Conservation (phyloP, 192 early-diverging fungal species). For the Coemansia asiatica region DNA sequence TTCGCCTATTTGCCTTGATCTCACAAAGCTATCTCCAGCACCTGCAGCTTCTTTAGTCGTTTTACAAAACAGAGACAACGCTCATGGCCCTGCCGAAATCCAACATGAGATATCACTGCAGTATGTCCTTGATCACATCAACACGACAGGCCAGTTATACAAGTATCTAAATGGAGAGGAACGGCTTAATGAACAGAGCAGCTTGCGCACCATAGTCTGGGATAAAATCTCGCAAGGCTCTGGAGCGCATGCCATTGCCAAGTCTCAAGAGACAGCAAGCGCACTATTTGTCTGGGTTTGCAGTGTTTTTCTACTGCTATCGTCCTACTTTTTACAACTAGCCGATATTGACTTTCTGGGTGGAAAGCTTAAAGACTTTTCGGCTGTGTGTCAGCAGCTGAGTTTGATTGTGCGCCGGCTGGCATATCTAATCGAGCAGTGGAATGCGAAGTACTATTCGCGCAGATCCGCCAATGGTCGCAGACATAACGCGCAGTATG, state of each 20-base stretch:
- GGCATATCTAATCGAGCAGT: constrained; percentile 87
- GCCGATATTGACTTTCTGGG: constrained; percentile 63
- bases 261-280: not conserved
- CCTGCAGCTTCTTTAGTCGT: not conserved
- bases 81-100: constrained; percentile 26
- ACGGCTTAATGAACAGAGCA: not conserved
- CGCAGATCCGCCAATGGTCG: constrained; percentile 45
- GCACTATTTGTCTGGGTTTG: constrained; percentile 22
- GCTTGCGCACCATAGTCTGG: constrained; percentile 11
- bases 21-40: constrained; percentile 14
- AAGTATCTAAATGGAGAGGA: constrained; percentile 22
- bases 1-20: constrained; percentile 42
- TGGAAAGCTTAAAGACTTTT: constrained; percentile 62
- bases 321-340: constrained; percentile 59
- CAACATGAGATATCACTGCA: constrained; percentile 13
- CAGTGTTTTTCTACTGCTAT: constrained; percentile 53
- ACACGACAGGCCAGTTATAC: constrained; percentile 24
- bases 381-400: constrained; percentile 83
- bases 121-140: constrained; percentile 31
- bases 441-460: constrained; percentile 62
- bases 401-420: constrained; percentile 83
- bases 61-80: constrained; percentile 4
- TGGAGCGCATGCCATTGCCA: not conserved
- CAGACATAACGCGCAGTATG: constrained; percentile 41
- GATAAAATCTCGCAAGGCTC: not conserved